Evolutionary conservation across 176 grass and related monocot species (phyloP), one percentile per base, ranked within the genome.

Genomic region (Aegilops tauschii): DNA sequence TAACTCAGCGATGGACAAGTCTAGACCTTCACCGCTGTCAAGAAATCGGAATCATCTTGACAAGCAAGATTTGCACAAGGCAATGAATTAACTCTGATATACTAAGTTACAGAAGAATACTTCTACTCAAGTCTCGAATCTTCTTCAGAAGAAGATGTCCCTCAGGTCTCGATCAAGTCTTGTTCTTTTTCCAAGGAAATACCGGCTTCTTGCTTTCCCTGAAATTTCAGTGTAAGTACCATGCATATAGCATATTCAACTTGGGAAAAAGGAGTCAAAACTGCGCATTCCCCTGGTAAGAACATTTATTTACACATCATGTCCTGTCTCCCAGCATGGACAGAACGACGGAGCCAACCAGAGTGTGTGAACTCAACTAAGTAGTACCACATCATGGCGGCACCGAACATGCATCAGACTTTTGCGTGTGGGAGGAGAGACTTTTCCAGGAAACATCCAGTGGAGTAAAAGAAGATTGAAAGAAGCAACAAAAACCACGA

Each of bases 371-470:
- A 54, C 50, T 54, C 16, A 54, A 52, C 5, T 6, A 52, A 52
- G 14, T 52, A 52, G 14, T 49, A 69, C 3, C 58, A 29, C 6
- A 13, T 29, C 23, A 44, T 42, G 58, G 44, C 11, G 44, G 18
- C 54, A 32, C 4, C 30, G 25, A 45, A 61, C 14, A 75, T n/a
- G 58, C 40, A 37, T 35, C 8, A 16, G 9, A 65, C 20, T 65
- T 50, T 11, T 69, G 6, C 8, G 10, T 82, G 77, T 80, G 35
- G 49, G 5, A 32, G 5, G 5, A 80, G 50, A 69, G 11, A 20
- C 4, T 18, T 86, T 86, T 92, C 90, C 66, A 83, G 65, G 91
- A 67, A 90, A 34, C 3, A 89, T 91, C 80, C 21, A 29, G 8
- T 32, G 20, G 9, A 37, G 34, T 85, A 64, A 59, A 74, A 54